These are phyloP conservation scores for Conoideocrella luteorostrata DNA, from an alignment of 2,329 filamentous ascomycete genomes.

Conservation along the genomic window DNA sequence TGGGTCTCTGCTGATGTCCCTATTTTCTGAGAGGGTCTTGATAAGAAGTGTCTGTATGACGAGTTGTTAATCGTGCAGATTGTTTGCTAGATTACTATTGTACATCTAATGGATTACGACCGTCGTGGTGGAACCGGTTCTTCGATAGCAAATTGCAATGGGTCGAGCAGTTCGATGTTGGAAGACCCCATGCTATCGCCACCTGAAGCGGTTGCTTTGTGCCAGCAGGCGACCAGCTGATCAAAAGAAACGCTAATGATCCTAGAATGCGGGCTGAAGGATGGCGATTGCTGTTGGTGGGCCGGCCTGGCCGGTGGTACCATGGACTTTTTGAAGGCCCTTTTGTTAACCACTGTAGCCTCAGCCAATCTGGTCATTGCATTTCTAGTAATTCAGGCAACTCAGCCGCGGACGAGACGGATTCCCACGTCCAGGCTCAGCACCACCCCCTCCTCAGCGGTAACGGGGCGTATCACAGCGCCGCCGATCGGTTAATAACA, in stretches of 20 bases:
- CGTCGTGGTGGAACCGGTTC: no score
- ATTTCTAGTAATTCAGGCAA: background rate
- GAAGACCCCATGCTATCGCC: background rate
- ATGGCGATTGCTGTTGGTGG: background rate
- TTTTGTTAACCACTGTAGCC: background rate
- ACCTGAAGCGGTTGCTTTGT: background rate
- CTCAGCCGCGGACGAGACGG: background rate
- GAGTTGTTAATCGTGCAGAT: no score
- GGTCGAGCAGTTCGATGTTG: no score
- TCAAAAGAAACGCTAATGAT: background rate
- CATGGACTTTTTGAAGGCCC: background rate
- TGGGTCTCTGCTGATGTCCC: no score
- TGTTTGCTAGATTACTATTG: no score
- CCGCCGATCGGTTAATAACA: conserved; percentile 2
- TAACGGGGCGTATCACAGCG: conserved; percentile 1
- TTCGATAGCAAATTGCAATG: no score
- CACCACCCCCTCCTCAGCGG: background rate
- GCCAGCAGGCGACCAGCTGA: background rate
- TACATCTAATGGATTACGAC: no score
- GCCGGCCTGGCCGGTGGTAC: background rate
- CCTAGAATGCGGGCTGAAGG: background rate
- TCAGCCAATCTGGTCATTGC: background rate
- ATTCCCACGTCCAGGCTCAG: background rate
- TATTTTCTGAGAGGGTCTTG: no score
- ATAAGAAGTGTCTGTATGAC: no score